Conservation (phyloP, 768 basidiomycete genomes). For the Auricularia heimuer region DNA sequence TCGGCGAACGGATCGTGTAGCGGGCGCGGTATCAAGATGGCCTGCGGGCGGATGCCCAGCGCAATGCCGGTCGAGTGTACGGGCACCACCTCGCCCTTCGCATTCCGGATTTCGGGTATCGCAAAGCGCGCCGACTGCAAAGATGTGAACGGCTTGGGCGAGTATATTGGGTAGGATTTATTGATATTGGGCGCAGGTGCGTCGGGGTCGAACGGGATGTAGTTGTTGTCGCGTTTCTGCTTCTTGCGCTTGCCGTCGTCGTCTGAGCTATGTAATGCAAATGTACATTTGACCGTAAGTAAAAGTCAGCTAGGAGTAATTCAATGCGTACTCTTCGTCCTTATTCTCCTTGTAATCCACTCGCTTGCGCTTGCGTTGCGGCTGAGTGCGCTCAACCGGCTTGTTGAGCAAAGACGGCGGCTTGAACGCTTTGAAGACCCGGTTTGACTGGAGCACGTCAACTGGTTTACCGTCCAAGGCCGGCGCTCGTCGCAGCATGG, state of each 20-base stretch:
- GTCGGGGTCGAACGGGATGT: constrained; percentile 48
- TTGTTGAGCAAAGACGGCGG: constrained; percentile 41
- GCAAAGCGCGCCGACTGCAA: constrained; percentile 50
- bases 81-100: constrained; percentile 52
- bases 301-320: background rate
- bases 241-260: constrained; percentile 26
- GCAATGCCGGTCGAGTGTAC: constrained; percentile 56
- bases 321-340: constrained; percentile 31
- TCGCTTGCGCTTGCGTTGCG: constrained; percentile 74
- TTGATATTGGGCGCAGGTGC: constrained; percentile 42
- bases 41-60: constrained; percentile 75
- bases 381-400: constrained; percentile 44
- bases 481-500: constrained; percentile 64
- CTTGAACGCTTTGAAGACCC: constrained; percentile 76
- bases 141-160: constrained; percentile 66
- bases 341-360: constrained; percentile 63
- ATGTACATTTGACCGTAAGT: too few relatives aligned
- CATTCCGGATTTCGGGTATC: constrained; percentile 70
- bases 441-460: constrained; percentile 55
- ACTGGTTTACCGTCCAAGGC: constrained; percentile 64
- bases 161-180: constrained; percentile 66
- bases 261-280: constrained; percentile 26
- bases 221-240: constrained; percentile 56
- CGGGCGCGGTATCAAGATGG: constrained; percentile 77
- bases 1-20: constrained; percentile 97